These are phyloP conservation scores for Angophora floribunda DNA, from an alignment of 345 rosid genomes.

Conservation along the genomic window DNA sequence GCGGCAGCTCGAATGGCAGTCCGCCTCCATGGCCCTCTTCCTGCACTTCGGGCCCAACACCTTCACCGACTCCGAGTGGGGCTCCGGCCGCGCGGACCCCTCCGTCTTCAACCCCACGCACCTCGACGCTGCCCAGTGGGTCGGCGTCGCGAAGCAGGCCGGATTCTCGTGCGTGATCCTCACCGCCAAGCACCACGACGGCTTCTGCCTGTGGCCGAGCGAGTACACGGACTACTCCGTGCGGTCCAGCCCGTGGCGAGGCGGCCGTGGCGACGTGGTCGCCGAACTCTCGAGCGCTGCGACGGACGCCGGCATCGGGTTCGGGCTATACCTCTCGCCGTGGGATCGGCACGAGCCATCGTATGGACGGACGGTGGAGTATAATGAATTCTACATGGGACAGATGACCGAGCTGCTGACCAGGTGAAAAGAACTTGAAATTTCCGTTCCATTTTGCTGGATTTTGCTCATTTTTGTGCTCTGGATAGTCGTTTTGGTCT, in stretches of 20 bases:
- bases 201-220: conserved; percentile 92
- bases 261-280: conserved; percentile 67
- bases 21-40: conserved; percentile 60
- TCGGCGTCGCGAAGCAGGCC: conserved; percentile 52
- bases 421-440: conserved; percentile 26
- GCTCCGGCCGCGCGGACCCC: conserved; percentile 61
- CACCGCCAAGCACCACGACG: conserved; percentile 92
- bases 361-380: conserved; percentile 75
- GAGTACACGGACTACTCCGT: conserved; percentile 72
- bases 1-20: conserved; percentile 82
- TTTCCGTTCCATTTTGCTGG: not conserved
- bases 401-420: conserved; percentile 85
- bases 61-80: conserved; percentile 88
- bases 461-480: not conserved
- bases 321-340: conserved; percentile 81
- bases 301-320: conserved; percentile 34
- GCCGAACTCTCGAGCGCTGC: conserved; percentile 63
- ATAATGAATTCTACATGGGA: conserved; percentile 78
- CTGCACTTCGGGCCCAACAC: conserved; percentile 91
- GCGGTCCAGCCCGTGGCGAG: conserved; percentile 51
- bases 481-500: not conserved
- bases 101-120: conserved; percentile 55
- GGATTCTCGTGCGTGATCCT: conserved; percentile 70
- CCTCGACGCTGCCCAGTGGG: conserved; percentile 78
- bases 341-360: conserved; percentile 82